Evolutionary conservation across 1,284 basidiomycete species (phyloP).

Genomic region (Golubevia sp.): DNA sequence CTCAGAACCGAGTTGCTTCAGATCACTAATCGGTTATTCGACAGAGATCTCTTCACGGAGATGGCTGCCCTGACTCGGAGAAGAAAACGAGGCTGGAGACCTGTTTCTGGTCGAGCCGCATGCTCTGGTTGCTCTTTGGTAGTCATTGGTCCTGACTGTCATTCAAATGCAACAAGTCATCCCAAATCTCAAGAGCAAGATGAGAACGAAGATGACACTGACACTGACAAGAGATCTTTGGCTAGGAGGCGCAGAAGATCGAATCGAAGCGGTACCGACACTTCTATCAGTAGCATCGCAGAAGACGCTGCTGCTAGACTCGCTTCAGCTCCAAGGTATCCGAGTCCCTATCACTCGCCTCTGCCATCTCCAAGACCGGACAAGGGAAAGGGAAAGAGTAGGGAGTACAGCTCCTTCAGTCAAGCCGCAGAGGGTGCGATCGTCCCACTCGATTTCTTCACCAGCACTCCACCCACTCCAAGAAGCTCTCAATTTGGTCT

Average conservation of each 20-base stretch:
- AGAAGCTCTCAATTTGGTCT: background rate
- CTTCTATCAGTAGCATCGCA: background rate
- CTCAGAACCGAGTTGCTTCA: slow-evolving; percentile 87
- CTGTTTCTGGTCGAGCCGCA: background rate
- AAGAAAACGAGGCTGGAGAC: slow-evolving; percentile 62
- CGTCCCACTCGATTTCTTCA: background rate
- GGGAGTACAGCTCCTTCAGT: background rate
- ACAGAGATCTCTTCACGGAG: slow-evolving; percentile 79
- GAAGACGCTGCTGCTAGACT: background rate
- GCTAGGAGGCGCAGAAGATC: background rate
- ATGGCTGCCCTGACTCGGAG: slow-evolving; percentile 65
- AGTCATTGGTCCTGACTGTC: background rate
- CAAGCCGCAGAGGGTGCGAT: background rate
- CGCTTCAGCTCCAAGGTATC: background rate
- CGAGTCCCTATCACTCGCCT: background rate
- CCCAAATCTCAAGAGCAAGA: background rate
- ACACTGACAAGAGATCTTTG: background rate
- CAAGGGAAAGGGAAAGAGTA: background rate
- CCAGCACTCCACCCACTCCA: background rate
- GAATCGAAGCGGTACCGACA: background rate
- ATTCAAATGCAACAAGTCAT: background rate
- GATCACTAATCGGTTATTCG: slow-evolving; percentile 81
- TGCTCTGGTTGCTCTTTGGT: background rate
- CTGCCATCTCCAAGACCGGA: background rate
- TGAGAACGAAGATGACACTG: background rate